Base-by-base conservation (phyloP, 805 yeast species). In the Metschnikowia anglica region DNA sequence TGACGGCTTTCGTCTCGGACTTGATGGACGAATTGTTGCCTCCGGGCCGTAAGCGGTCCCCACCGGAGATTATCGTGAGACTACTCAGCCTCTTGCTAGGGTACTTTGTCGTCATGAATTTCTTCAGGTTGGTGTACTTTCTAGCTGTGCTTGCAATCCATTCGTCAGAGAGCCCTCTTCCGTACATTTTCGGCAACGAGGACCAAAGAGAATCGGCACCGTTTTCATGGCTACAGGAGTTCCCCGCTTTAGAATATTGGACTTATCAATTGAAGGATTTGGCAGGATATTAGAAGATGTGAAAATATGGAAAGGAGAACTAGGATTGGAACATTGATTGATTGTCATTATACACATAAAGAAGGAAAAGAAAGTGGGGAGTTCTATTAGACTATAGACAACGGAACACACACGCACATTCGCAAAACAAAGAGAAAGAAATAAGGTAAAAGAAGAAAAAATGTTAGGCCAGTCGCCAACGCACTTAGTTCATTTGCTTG, bases 401-500 rank as follows among this genome's bases (percentile, higher is more conserved):
- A n/a, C 17, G 32, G 39, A 36, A 26, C 32, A 31, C 34, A 21
- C 33, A 20, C 33, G 23, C 27, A 23, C 32, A 19, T 25, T 16
- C 34, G 18, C 15, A 40, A 45, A 38, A 48, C 39, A 38, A 41
- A 34, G 35, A 12, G 29, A 19, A 29, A 29, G 34, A n/a, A 34
- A 37, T 32, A 26, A 34, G 13, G 18, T 26, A 11, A 24, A 29
- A 26, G 25, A 36, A 24, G 15, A 39, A n/a, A 17, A 23, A 13
- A 18, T 23, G 24, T 8, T 46, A 49, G n/a, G n/a, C n/a, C n/a
- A n/a, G n/a, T n/a, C n/a, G n/a, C n/a, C n/a, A n/a, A 12, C 51
- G 48, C 53, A 64, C 68, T 77, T 85, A 86, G 88, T 84, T 85
- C 93, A 85, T 86, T 73, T 87, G 85, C 80, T 88, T 86, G 70